These are phyloP conservation scores for Penicillium silybi DNA, from an alignment of 495 filamentous ascomycete genomes.

Conservation along the genomic window DNA sequence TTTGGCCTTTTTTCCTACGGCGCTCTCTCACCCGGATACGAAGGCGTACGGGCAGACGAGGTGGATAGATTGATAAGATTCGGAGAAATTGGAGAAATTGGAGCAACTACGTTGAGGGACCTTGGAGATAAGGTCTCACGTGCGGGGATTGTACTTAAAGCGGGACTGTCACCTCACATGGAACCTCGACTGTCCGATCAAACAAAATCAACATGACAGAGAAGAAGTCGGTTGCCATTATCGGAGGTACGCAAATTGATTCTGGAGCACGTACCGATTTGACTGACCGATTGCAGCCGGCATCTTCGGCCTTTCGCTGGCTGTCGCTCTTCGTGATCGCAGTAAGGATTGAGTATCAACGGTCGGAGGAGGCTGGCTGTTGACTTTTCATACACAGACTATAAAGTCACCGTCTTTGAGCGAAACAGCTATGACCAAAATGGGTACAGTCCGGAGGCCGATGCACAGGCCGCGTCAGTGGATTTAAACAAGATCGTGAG, in stretches of 20 bases:
- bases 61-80: too few relatives aligned
- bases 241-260: slow-evolving; percentile 6
- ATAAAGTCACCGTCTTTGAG: slow-evolving; percentile 15
- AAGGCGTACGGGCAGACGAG: too few relatives aligned
- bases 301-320: slow-evolving; percentile 15
- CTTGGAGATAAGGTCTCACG: too few relatives aligned
- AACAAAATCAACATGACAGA: slow-evolving; percentile 2
- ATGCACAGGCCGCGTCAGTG: slow-evolving; percentile 15
- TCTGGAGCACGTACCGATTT: not conserved
- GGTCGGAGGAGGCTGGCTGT: not conserved
- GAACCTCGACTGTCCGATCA: not conserved
- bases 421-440: slow-evolving; percentile 10
- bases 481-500: slow-evolving; percentile 18
- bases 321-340: slow-evolving; percentile 8
- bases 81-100: too few relatives aligned
- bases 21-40: too few relatives aligned
- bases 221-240: slow-evolving; percentile 8
- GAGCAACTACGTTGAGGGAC: too few relatives aligned
- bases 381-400: not conserved
- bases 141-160: too few relatives aligned
- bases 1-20: too few relatives aligned
- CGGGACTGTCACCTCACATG: too few relatives aligned
- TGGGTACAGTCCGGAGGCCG: slow-evolving; percentile 7
- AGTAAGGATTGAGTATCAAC: not conserved
- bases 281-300: slow-evolving; percentile 4